Base-by-base conservation (phyloP, 148 eudicot species). In the Silene uniflora region DNA sequence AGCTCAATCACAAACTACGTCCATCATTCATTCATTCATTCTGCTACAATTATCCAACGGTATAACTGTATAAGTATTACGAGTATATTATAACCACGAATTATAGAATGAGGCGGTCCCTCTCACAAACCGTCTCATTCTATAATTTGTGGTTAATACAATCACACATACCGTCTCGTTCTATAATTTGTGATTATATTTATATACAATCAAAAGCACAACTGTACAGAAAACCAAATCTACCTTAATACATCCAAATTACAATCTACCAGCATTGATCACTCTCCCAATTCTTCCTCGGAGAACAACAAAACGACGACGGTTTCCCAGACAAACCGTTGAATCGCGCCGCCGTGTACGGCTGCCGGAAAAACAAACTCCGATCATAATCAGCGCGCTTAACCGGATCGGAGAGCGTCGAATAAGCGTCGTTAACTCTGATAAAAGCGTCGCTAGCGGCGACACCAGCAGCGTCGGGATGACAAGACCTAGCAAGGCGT, bases 331-430 rank as follows among this genome's bases (percentile, higher is more conserved):
- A 81, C 1, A 74, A 6, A 5, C 77, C 80, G 9, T 67, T 16
- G 66, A 64, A 65, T 5, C 74, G 61, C 22, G 78, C 63, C 47
- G 71, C 42, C 54, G 74, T 67, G 16, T 71, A 65, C 2, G 56
- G 27, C 65, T 76, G 69, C 62, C 75, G 73, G 54, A 75, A 80
- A 49, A 73, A 76, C 21, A 89, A 67, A 2, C 24, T 74, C 42
- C 80, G 82, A 39, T 90, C 94, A 52, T 92, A 90, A 25, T 84
- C 85, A 2, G 91, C 89, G 7, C 97, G 91, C 70, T 87, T 90
- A 3, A 76, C 75, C 0, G 92, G 92, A 70, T 92, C 97, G 0
- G 89, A 86, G 0, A 92, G 81, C 5, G 89, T 89, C 0, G 89
- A 80, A 29, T 92, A 92, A 1, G 97, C 94, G 0, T 85, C 75